Evolutionary conservation across 306 rosid genomes (phyloP).

Genomic region (Clitoria ternatea): DNA sequence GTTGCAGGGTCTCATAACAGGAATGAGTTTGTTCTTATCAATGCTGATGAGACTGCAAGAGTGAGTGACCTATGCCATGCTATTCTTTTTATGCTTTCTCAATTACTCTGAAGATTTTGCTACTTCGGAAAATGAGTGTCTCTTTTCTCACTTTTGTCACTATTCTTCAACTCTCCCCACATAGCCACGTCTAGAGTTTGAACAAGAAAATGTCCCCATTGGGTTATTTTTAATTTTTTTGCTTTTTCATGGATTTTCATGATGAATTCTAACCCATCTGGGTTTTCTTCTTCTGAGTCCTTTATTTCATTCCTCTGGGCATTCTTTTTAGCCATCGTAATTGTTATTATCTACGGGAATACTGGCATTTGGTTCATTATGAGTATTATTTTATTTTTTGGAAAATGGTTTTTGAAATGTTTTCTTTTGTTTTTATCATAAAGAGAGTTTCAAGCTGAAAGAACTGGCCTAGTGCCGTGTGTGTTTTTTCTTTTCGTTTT

Average conservation of each 20-base stretch:
- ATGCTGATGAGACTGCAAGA: constrained; percentile 74
- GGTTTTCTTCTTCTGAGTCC: background rate
- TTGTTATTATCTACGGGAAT: too few species aligned
- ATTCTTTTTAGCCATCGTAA: too few species aligned
- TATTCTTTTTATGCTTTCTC: background rate
- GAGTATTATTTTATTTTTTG: too few species aligned
- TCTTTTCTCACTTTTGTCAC: background rate
- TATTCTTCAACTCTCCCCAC: constrained; percentile 2
- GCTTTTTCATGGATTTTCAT: background rate
- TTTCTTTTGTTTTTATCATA: background rate
- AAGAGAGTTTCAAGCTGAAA: constrained; percentile 1
- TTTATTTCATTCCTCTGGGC: background rate
- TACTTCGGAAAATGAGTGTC: background rate
- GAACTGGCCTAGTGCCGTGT: background rate
- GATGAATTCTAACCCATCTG: constrained; percentile 5
- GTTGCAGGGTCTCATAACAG: constrained; percentile 81
- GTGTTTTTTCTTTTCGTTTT: background rate
- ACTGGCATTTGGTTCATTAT: too few species aligned
- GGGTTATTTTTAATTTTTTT: background rate
- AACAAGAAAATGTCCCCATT: background rate
- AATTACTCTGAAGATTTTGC: background rate
- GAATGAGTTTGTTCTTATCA: constrained; percentile 77
- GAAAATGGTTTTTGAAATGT: background rate
- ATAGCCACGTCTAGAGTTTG: background rate
- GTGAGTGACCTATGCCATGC: constrained; percentile 41